phyloP scores from a whole-genome alignment of 805 yeast species.

The Wickerhamiella bombiphila region DNA sequence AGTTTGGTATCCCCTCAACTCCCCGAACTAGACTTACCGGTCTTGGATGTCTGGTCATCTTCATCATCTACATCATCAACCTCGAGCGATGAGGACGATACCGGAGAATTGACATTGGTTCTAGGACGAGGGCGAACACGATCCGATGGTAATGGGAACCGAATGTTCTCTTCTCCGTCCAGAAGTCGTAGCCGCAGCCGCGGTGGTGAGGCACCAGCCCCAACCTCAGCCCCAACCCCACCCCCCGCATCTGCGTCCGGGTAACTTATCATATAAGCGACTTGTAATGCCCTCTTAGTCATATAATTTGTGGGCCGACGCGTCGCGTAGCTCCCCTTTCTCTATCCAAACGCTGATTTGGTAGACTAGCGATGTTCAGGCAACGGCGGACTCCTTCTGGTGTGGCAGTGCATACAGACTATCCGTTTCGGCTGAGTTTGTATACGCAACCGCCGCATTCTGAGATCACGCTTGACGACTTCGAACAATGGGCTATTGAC shows the following conservation, averaged over 20 bases:
- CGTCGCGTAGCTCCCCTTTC: conserved; percentile 1
- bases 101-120: conserved; percentile 18
- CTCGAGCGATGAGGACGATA: conserved; percentile 16
- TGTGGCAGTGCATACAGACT: conserved; percentile 12
- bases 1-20: conserved; percentile 1
- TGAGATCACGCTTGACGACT: conserved; percentile 83
- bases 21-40: conserved; percentile 7
- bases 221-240: too few species aligned
- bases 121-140: conserved; percentile 15
- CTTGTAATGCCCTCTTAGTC: neutral
- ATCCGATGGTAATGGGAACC: too few species aligned
- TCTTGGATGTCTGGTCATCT: conserved; percentile 8
- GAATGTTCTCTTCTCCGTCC: too few species aligned
- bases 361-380: conserved; percentile 1
- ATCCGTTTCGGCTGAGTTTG: conserved; percentile 53
- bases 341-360: too few species aligned
- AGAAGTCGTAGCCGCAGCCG: too few species aligned
- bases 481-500: conserved; percentile 93
- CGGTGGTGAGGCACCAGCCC: too few species aligned
- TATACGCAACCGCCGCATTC: conserved; percentile 38
- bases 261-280: neutral
- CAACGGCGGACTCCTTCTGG: conserved; percentile 3
- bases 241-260: neutral
- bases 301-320: neutral
- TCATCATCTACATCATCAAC: conserved; percentile 3